phyloP scores from a whole-genome alignment of 331 rosid genomes.

The Telfairia occidentalis region DNA sequence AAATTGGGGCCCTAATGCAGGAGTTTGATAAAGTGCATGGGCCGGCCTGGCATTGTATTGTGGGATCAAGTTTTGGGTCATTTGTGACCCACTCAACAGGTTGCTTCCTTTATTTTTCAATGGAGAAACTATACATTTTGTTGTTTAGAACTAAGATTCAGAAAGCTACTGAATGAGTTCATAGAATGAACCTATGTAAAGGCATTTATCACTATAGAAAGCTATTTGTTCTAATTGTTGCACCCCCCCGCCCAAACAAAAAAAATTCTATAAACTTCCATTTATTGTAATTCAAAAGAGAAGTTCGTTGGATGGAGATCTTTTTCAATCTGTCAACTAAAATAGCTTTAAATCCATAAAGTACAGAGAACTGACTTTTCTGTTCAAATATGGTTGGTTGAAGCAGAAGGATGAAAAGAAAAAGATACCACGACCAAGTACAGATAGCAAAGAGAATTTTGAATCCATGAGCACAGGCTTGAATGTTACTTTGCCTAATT shows the following conservation, averaged over 20 bases:
- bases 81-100: constrained; percentile 94
- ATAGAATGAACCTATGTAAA: not conserved
- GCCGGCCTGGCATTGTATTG: constrained; percentile 96
- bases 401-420: too few species aligned
- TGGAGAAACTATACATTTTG: constrained; percentile 69
- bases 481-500: not conserved
- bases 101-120: constrained; percentile 77
- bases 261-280: too few species aligned
- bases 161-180: constrained; percentile 41
- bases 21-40: constrained; percentile 90
- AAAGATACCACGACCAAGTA: not conserved
- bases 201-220: not conserved
- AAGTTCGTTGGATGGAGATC: not conserved
- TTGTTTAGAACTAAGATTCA: constrained; percentile 80
- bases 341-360: not conserved
- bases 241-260: too few species aligned
- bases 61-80: constrained; percentile 94
- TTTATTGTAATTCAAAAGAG: not conserved
- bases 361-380: not conserved
- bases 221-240: not conserved
- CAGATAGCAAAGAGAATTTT: not conserved
- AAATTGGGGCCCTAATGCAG: constrained; percentile 26
- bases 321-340: not conserved
- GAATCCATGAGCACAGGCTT: not conserved
- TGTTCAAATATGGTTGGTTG: not conserved